Percentiles rank a stretch among this genome's conserved stretches.
These are phyloP conservation scores for Claviceps paspali DNA, from an alignment of 2,329 filamentous ascomycete genomes.

Conservation along the genomic window DNA sequence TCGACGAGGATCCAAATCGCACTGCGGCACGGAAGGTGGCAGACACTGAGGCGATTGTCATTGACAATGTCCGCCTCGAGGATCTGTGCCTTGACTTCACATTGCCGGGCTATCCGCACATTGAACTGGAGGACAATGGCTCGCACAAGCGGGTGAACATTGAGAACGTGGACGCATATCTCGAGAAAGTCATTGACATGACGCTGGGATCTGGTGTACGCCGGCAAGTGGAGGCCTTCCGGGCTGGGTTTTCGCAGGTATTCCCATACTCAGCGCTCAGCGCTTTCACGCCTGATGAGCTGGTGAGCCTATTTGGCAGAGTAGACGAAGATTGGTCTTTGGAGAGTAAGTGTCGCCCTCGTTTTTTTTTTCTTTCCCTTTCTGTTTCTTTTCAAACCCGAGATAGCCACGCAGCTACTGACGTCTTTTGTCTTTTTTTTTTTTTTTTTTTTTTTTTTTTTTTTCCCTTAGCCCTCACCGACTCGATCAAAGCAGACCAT, in stretches of 20 bases:
- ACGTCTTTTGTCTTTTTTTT: too few relatives aligned
- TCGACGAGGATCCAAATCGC: slow-evolving; percentile 56
- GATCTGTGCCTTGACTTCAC: slow-evolving; percentile 91
- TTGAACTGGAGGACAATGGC: slow-evolving; percentile 68
- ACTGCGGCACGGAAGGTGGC: slow-evolving; percentile 54
- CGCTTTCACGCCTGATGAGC: slow-evolving; percentile 87
- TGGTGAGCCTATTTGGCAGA: slow-evolving; percentile 86
- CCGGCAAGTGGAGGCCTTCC: slow-evolving; percentile 81
- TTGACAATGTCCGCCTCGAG: slow-evolving; percentile 67
- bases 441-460: too few relatives aligned
- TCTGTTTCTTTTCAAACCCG: background rate
- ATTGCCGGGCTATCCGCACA: slow-evolving; percentile 73
- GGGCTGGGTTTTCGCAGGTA: slow-evolving; percentile 80
- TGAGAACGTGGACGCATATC: slow-evolving; percentile 77
- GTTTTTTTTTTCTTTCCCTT: background rate
- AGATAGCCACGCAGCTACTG: slow-evolving; percentile 1
- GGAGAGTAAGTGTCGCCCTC: slow-evolving; percentile 61
- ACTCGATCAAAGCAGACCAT: slow-evolving; percentile 97
- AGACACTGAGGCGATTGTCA: slow-evolving; percentile 51
- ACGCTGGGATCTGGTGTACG: slow-evolving; percentile 82
- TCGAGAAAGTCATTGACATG: slow-evolving; percentile 81
- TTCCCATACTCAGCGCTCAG: slow-evolving; percentile 88
- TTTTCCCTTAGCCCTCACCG: slow-evolving; percentile 60
- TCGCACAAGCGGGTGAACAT: slow-evolving; percentile 65
- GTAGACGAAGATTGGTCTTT: slow-evolving; percentile 95